Base-by-base conservation (phyloP, 1,139 yeast species). In the Pichia norvegensis region DNA sequence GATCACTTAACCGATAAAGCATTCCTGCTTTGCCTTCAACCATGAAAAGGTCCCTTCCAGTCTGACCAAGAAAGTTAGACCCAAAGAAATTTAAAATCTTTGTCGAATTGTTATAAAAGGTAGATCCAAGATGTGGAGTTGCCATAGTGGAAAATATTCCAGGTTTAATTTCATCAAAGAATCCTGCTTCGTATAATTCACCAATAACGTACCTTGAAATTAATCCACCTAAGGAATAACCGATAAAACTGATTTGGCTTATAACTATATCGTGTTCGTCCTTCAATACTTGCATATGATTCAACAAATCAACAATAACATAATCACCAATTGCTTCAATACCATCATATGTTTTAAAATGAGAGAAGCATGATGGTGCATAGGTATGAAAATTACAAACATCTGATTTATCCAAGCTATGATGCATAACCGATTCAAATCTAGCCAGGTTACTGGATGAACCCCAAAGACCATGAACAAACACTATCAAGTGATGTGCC, bases 401-500 rank as follows among this genome's bases (percentile, higher is more conserved):
- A 4, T 41, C 16, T 2, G 49, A 46, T 9, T 49, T 46, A 1
- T 41, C 59, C 81, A 80, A 38, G 4, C 70, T 62, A 31, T 69
- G 68, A 36, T 68, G 67, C 23, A 87, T 59, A 16, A 77, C 68
- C 25, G 72, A 68, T 53, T 78, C 81, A 42, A 85, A 65, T 13
- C 84, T 70, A 36, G 70, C 66, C 76, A 88, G 70, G 61, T 88
- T 95, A 40, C 73, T 72, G 4, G 92, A 84, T 38, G 82, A 79
- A 3, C 97, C 97, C 85, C 95, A 86, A 31, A 90, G 69, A 10
- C 95, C 96, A 63, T 88, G 96, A 33, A 85, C 72, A n/a, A 88
- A 66, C 17, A 87, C 84, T 57, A 86, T 79, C 40, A 88, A 66
- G 60, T 87, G 96, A 27, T 76, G 38, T 20, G 22, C 33, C 17